A percentile compares a stretch with the other conserved stretches of the same genome.
Evolutionary conservation across 345 rosid genomes (phyloP).

Genomic region (Brassica incana): DNA sequence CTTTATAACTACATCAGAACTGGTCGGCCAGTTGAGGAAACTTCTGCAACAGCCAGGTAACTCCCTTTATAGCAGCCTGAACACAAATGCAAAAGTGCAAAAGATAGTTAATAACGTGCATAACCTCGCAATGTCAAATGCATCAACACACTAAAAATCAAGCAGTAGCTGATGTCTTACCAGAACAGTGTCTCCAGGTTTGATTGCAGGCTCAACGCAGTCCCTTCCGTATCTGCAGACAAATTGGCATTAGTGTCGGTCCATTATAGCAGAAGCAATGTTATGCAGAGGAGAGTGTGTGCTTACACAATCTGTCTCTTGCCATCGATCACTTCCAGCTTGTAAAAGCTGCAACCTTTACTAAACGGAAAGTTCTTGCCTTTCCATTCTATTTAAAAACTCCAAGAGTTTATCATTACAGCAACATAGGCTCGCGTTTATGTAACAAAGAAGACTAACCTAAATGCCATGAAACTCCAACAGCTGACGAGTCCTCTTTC

Average conservation of each 20-base stretch:
- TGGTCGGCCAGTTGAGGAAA: slow-evolving; percentile 71
- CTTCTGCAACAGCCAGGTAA: slow-evolving; percentile 72
- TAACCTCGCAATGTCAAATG: slow-evolving; percentile 2
- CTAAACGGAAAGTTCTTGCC: slow-evolving; percentile 81
- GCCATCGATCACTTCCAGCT: slow-evolving; percentile 52
- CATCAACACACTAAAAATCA: neutral
- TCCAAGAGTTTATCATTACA: too few species aligned
- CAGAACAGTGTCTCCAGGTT: slow-evolving; percentile 85
- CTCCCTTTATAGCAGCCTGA: slow-evolving; percentile 70
- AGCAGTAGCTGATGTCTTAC: slow-evolving; percentile 43
- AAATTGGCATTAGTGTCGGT: slow-evolving; percentile 7
- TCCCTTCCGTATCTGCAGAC: slow-evolving; percentile 74
- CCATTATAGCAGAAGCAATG: too few species aligned
- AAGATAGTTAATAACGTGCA: neutral
- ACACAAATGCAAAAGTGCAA: slow-evolving; percentile 4
- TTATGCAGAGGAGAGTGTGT: too few species aligned
- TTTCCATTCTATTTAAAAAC: slow-evolving; percentile 76
- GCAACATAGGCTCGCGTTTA: neutral
- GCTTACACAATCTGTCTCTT: slow-evolving; percentile 69
- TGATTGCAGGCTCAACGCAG: slow-evolving; percentile 78
- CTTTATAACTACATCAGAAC: slow-evolving; percentile 27
- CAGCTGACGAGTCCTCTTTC: slow-evolving; percentile 57
- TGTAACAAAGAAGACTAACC: slow-evolving; percentile 40
- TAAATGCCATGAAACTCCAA: slow-evolving; percentile 90
- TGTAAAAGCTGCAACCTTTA: slow-evolving; percentile 91